Evolutionary conservation across 2,329 filamentous ascomycete species (phyloP), one percentile per base, ranked within the genome.

Genomic region (Drechslerella stenobrocha): DNA sequence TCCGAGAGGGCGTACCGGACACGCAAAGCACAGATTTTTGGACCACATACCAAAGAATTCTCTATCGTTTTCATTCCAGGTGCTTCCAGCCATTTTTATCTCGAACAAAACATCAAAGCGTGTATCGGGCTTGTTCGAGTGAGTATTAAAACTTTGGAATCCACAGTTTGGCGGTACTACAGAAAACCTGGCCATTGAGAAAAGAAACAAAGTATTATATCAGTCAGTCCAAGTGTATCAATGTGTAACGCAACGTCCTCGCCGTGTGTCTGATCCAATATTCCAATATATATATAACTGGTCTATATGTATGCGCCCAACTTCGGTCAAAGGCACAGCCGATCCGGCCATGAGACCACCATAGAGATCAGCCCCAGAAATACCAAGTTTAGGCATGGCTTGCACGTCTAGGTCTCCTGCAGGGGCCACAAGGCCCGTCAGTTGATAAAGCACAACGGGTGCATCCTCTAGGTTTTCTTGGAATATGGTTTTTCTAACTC

Each of bases 31-130:
- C n/a, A n/a, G n/a, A n/a, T n/a, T n/a, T n/a, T n/a, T n/a, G 15
- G 28, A n/a, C 8, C 5, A 18, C 47, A 8, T 52, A 51, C 59
- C 59, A 20, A 35, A 64, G 18, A 57, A 64, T 4, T 64, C 59
- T 47, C 35, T 7, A 23, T 44, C 11, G 5, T 37, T 8, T 26
- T 22, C 4, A 35, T 28, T 32, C 26, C 26, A 50, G 20, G n/a
- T 45, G 13, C 37, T 13, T 11, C 47, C 8, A 8, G 50, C 5
- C 4, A 46, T 56, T 23, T 51, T 57, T 2, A 64, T 11, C 24
- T 64, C 51, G 23, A 37, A 64, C 8, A 57, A 4, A 15, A 52
- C 37, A 6, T 46, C 46, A 23, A 64, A 64, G n/a, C 59, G 23
- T 22, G 28, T 24, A 52, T 52, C 59, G 1, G 59, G 45, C 6